Percentiles rank a stretch among this genome's conserved stretches.
These are phyloP conservation scores for Yamadazyma diospyri DNA, from an alignment of 1,139 yeast species.

Conservation along the genomic window DNA sequence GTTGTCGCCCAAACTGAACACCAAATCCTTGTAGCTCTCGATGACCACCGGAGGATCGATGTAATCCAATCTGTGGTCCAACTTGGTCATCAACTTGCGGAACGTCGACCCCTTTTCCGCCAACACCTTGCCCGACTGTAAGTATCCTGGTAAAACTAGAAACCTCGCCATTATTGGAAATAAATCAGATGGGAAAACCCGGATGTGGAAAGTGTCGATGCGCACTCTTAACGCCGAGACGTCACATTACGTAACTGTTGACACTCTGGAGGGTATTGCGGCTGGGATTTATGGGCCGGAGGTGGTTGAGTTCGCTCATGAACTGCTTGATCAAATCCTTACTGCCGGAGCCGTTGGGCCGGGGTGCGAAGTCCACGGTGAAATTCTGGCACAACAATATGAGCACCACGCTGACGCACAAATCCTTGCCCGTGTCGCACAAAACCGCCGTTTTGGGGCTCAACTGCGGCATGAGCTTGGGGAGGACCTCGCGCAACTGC, in stretches of 20 bases:
- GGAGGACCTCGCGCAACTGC: constrained; percentile 42
- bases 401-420: constrained; percentile 60
- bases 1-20: constrained; percentile 25
- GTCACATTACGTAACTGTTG: constrained; percentile 38
- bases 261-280: constrained; percentile 71
- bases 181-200: too few species aligned
- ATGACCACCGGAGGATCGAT: constrained; percentile 34
- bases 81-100: constrained; percentile 61
- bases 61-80: constrained; percentile 45
- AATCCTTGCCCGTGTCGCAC: constrained; percentile 65
- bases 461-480: constrained; percentile 27
- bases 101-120: constrained; percentile 79
- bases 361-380: constrained; percentile 36
- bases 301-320: constrained; percentile 45
- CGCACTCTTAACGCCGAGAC: too few species aligned
- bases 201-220: too few species aligned
- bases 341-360: too few species aligned
- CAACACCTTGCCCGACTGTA: constrained; percentile 70
- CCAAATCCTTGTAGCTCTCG: constrained; percentile 23
- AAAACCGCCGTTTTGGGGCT: constrained; percentile 31
- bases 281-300: constrained; percentile 63
- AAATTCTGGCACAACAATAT: constrained; percentile 47
- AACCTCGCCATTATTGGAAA: constrained; percentile 9
- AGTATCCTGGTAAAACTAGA: constrained; percentile 37
- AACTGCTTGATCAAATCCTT: constrained; percentile 59